These are phyloP conservation scores for Inonotus hispidus DNA, from an alignment of 1,284 basidiomycete genomes.

Conservation along the genomic window DNA sequence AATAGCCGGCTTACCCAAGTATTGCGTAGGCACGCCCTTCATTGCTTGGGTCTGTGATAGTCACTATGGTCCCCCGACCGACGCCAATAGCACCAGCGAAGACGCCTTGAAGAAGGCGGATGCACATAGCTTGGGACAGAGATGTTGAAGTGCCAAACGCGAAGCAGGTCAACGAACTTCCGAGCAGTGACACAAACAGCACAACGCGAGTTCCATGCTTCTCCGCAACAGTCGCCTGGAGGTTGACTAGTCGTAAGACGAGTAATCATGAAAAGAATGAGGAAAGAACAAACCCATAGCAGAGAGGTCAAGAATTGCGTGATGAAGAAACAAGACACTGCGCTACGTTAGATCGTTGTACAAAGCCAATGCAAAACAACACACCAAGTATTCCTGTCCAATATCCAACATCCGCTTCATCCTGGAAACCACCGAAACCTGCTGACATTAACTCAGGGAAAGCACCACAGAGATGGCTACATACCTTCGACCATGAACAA, in stretches of 20 bases:
- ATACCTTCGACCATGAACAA: conserved; percentile 89
- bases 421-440: conserved; percentile 62
- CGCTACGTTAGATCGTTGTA: background rate
- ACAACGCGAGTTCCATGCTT: conserved; percentile 86
- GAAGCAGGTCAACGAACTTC: conserved; percentile 73
- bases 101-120: conserved; percentile 90
- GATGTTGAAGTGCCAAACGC: conserved; percentile 84
- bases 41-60: conserved; percentile 86
- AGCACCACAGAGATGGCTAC: conserved; percentile 19
- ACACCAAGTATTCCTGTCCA: conserved; percentile 80
- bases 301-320: conserved; percentile 92
- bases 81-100: conserved; percentile 96
- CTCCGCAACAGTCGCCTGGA: conserved; percentile 87
- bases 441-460: conserved; percentile 13
- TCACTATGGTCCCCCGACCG: conserved; percentile 82
- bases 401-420: conserved; percentile 76
- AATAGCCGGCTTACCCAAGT: conserved; percentile 54
- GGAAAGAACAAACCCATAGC: conserved; percentile 56
- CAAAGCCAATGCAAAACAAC: conserved; percentile 8
- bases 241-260: conserved; percentile 12
- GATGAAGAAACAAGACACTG: conserved; percentile 76
- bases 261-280: background rate
- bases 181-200: conserved; percentile 79
- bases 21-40: conserved; percentile 93
- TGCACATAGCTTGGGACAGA: conserved; percentile 78